A percentile compares a stretch with the other conserved stretches of the same genome.
These are phyloP conservation scores for Crotalaria pallida DNA, from an alignment of 306 rosid genomes.

Conservation along the genomic window DNA sequence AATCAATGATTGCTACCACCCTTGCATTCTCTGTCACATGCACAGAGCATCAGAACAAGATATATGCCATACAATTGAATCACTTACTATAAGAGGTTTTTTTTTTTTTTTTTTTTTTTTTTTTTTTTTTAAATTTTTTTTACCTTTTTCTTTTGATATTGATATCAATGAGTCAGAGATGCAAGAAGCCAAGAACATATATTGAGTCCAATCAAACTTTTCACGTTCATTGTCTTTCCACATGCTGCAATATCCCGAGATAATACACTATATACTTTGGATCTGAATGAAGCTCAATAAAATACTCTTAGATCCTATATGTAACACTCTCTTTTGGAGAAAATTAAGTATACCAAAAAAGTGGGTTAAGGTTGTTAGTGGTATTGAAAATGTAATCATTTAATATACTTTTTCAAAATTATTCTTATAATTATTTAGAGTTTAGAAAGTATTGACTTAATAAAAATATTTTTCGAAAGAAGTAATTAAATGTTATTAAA, in stretches of 20 bases:
- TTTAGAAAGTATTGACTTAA: no score
- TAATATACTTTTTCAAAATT: no score
- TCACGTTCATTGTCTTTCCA: constrained; percentile 16
- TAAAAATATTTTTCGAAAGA: no score
- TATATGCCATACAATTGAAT: constrained; percentile 12
- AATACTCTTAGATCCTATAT: no score
- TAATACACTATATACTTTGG: constrained; percentile 16
- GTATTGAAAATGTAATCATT: no score
- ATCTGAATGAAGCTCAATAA: not conserved
- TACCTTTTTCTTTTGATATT: not conserved
- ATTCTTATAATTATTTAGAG: no score
- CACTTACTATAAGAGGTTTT: not conserved
- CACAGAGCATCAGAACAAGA: constrained; percentile 19
- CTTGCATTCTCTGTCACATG: constrained; percentile 23
- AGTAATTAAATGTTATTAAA: no score
- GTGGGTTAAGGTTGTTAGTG: no score
- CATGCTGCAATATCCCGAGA: constrained; percentile 14
- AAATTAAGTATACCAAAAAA: no score
- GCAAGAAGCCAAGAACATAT: not conserved
- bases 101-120: not conserved
- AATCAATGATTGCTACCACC: constrained; percentile 33
- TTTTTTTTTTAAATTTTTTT: not conserved
- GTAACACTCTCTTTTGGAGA: no score
- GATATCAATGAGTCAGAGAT: not conserved
- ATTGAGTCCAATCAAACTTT: not conserved